These are phyloP conservation scores for Colletotrichum shisoi DNA, from an alignment of 2,329 filamentous ascomycete genomes.

Conservation along the genomic window DNA sequence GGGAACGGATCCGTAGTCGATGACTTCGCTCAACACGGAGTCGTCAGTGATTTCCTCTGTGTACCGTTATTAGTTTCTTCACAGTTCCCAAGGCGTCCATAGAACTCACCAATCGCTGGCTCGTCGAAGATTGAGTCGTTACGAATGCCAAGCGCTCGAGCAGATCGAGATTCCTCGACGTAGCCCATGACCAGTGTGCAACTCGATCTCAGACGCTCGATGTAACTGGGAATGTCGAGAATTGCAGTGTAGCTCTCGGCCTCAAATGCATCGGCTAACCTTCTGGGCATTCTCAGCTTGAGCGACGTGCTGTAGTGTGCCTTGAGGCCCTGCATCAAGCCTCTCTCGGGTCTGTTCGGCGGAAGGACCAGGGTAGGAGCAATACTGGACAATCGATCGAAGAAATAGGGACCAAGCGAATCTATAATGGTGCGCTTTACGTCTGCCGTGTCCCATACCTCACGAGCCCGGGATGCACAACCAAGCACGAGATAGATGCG, in stretches of 20 bases:
- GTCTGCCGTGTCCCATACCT: constrained; percentile 60
- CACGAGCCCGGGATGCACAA: constrained; percentile 56
- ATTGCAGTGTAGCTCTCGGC: constrained; percentile 61
- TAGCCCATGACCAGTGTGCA: constrained; percentile 62
- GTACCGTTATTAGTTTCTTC: constrained; percentile 36
- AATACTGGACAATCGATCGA: constrained; percentile 63
- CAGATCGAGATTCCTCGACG: constrained; percentile 60
- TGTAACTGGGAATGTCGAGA: constrained; percentile 56
- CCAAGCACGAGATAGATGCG: constrained; percentile 62
- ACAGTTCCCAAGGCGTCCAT: not conserved
- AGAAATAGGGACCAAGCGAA: constrained; percentile 62
- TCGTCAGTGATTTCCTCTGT: constrained; percentile 55
- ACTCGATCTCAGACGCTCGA: constrained; percentile 56
- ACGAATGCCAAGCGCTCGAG: constrained; percentile 54
- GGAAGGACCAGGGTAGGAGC: constrained; percentile 55
- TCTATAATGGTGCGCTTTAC: constrained; percentile 68
- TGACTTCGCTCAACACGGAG: constrained; percentile 52
- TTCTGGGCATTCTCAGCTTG: constrained; percentile 55
- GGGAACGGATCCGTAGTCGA: constrained; percentile 63
- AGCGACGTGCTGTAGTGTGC: constrained; percentile 59
- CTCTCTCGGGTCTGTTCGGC: constrained; percentile 32
- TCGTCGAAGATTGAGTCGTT: constrained; percentile 55
- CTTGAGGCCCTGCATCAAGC: constrained; percentile 54
- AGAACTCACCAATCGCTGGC: constrained; percentile 55
- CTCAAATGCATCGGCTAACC: constrained; percentile 58